These are phyloP conservation scores for Backusella morwellensis DNA, from an alignment of 192 early-diverging fungal species.

Conservation along the genomic window DNA sequence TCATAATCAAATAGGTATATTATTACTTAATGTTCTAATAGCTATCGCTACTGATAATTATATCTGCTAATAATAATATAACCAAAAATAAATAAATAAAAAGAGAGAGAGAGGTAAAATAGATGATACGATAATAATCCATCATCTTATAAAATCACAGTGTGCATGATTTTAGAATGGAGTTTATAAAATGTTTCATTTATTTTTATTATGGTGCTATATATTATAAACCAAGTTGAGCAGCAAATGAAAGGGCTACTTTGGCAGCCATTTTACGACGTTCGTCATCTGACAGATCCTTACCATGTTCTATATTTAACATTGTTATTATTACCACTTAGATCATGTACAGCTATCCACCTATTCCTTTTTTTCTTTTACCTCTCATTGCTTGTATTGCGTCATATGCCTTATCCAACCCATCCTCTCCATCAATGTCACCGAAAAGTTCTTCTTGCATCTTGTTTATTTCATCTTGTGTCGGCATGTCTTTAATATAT, in stretches of 20 bases:
- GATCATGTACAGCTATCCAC: neutral
- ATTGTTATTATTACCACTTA: neutral
- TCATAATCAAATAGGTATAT: neutral
- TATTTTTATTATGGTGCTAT: neutral
- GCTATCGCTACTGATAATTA: neutral
- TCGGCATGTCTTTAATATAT: constrained; percentile 21
- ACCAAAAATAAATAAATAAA: neutral
- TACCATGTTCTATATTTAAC: constrained; percentile 43
- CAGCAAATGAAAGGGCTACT: constrained; percentile 56
- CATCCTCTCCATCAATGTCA: constrained; percentile 51
- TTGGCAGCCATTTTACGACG: constrained; percentile 50
- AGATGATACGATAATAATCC: neutral
- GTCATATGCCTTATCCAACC: constrained; percentile 46
- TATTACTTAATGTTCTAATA: neutral
- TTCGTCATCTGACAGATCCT: constrained; percentile 51
- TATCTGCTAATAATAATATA: neutral
- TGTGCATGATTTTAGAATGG: neutral
- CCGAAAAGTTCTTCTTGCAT: constrained; percentile 48
- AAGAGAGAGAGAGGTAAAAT: neutral
- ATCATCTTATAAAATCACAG: neutral
- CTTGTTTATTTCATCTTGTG: constrained; percentile 37
- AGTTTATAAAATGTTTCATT: neutral
- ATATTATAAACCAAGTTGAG: constrained; percentile 30
- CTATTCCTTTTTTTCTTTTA: constrained; percentile 10
- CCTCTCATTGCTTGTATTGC: constrained; percentile 50